Conservation (phyloP, 2,329 filamentous ascomycete species). For the Ceratocystis lukuohia region DNA sequence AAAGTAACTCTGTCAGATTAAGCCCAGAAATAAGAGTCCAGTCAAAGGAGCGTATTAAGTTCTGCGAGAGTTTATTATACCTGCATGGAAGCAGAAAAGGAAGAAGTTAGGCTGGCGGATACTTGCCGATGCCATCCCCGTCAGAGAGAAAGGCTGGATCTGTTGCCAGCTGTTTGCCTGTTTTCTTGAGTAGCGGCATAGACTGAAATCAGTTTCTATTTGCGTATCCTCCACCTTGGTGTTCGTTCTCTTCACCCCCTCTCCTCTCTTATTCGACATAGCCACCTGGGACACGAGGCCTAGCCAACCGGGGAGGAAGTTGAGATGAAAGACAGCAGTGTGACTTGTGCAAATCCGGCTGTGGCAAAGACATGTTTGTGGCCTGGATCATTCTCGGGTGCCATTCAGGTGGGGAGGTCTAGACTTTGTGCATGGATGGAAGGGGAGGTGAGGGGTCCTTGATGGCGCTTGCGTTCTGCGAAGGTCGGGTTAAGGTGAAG, state of each 20-base stretch:
- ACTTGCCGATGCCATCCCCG: background rate
- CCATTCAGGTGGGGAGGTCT: background rate
- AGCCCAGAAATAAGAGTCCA: too few species aligned
- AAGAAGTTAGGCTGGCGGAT: background rate
- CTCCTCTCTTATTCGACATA: background rate
- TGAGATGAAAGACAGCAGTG: slow-evolving; percentile 4
- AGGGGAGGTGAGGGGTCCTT: background rate
- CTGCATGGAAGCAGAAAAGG: background rate
- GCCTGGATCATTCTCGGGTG: slow-evolving; percentile 6
- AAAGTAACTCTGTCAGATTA: too few species aligned
- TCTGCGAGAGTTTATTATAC: background rate
- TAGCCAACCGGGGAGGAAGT: background rate
- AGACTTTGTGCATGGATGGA: background rate
- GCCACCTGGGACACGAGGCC: background rate
- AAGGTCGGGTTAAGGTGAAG: background rate
- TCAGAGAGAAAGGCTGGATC: background rate
- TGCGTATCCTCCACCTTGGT: background rate
- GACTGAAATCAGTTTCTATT: background rate
- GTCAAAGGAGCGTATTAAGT: background rate
- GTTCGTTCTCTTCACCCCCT: background rate
- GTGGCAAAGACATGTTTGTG: slow-evolving; percentile 8
- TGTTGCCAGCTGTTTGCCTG: too few species aligned
- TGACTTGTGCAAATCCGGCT: background rate
- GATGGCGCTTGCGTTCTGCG: background rate
- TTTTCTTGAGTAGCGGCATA: background rate